A percentile compares a stretch with the other conserved stretches of the same genome.
phyloP scores from a whole-genome alignment of 2,329 filamentous ascomycete genomes.

The Monosporascus ibericus region DNA sequence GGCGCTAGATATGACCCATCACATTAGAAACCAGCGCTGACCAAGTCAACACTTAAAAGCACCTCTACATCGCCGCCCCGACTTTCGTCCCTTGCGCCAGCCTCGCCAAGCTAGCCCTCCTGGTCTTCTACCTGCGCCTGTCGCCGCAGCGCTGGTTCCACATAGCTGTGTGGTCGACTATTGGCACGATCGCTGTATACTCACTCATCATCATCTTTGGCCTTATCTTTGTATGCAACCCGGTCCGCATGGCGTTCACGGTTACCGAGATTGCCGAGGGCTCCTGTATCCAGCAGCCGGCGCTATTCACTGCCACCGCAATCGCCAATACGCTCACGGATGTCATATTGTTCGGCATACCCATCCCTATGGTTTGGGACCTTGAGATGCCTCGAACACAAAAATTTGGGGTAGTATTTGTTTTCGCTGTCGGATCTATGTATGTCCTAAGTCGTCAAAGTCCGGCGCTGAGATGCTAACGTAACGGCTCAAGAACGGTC shows the following conservation, averaged over 20 bases:
- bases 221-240: slow-evolving; percentile 19
- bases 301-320: slow-evolving; percentile 35
- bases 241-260: slow-evolving; percentile 16
- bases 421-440: slow-evolving; percentile 35
- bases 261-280: slow-evolving; percentile 9
- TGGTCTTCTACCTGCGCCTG: slow-evolving; percentile 17
- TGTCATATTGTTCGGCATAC: slow-evolving; percentile 31
- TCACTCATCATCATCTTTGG: not conserved
- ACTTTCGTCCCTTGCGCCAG: slow-evolving; percentile 15
- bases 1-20: not conserved
- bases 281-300: slow-evolving; percentile 31
- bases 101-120: slow-evolving; percentile 20
- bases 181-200: slow-evolving; percentile 9
- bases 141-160: slow-evolving; percentile 15
- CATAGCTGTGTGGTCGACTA: slow-evolving; percentile 8
- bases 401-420: slow-evolving; percentile 29
- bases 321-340: slow-evolving; percentile 35
- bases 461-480: not conserved
- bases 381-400: slow-evolving; percentile 33
- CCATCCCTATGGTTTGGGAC: slow-evolving; percentile 30
- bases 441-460: slow-evolving; percentile 3
- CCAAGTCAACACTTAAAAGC: not conserved
- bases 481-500: slow-evolving; percentile 1
- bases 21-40: not conserved
- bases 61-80: slow-evolving; percentile 1